Percentiles rank a stretch among this genome's conserved stretches.
Evolutionary conservation across 257 asterid genomes (phyloP).

Genomic region (Ligustrum vulgare): DNA sequence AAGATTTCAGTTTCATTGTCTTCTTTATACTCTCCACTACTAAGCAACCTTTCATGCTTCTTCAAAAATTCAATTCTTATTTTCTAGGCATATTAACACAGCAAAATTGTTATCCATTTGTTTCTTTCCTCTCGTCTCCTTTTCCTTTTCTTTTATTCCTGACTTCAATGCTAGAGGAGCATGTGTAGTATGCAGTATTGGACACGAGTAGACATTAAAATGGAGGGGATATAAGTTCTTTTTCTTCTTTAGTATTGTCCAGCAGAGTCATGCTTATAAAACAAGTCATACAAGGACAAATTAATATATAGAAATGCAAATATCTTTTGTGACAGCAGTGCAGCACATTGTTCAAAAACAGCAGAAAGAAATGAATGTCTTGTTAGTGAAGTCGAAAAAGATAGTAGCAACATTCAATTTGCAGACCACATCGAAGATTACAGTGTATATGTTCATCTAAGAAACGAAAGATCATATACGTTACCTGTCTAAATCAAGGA

Average conservation of each 20-base stretch:
- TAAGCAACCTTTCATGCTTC: not conserved
- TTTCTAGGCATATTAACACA: not conserved
- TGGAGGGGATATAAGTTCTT: too few species aligned
- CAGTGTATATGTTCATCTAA: not conserved
- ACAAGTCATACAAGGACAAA: too few species aligned
- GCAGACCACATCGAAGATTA: not conserved
- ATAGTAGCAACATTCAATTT: not conserved
- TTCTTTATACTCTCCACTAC: not conserved
- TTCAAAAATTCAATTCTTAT: not conserved
- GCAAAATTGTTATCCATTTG: too few species aligned
- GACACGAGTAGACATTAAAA: too few species aligned
- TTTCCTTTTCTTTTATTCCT: not conserved
- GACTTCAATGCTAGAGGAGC: too few species aligned
- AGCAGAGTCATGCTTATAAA: too few species aligned
- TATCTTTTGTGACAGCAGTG: not conserved
- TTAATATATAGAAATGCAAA: not conserved
- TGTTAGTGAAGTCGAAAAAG: not conserved
- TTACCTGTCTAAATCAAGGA: constrained; percentile 94
- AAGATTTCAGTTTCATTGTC: not conserved
- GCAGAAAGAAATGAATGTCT: not conserved
- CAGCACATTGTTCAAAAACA: not conserved
- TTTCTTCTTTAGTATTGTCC: too few species aligned
- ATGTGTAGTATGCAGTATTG: too few species aligned
- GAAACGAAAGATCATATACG: not conserved
- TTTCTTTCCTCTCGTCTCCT: not conserved